Percentiles rank a stretch among this genome's conserved stretches.
Conservation (phyloP, 169 alveolate genomes). For the Eimeria necatrix region DNA sequence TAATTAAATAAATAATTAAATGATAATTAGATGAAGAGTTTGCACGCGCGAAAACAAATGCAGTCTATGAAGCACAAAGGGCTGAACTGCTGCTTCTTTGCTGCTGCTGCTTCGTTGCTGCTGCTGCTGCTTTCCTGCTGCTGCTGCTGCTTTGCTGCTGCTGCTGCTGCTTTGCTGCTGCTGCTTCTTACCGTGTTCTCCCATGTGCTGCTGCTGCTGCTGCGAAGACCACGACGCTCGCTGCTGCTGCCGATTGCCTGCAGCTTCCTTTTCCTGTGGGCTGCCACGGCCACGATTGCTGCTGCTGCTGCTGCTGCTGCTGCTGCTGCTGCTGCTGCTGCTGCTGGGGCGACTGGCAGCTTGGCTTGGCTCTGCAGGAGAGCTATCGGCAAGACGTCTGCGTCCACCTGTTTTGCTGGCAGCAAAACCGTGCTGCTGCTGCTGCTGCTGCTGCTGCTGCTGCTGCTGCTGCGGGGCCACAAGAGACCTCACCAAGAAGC, state of each 20-base stretch:
- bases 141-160: too few species aligned
- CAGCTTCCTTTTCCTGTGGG: background rate
- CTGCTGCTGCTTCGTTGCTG: too few species aligned
- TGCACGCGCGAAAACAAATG: background rate
- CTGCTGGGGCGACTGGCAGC: background rate
- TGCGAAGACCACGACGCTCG: too few species aligned
- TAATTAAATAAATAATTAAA: background rate
- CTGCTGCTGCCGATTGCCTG: too few species aligned
- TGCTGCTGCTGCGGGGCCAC: too few species aligned
- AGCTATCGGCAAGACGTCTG: background rate
- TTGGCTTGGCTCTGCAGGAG: background rate
- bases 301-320: background rate
- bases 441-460: background rate
- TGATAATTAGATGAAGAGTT: background rate
- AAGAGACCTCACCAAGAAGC: too few species aligned
- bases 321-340: background rate
- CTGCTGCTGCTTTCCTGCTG: too few species aligned
- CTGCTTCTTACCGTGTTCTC: too few species aligned
- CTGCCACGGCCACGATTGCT: background rate
- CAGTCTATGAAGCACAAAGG: background rate
- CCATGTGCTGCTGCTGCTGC: too few species aligned
- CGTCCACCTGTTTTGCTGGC: background rate
- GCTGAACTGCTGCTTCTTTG: too few species aligned
- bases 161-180: too few species aligned
- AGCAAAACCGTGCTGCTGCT: conserved; percentile 1